Evolutionary conservation across 2,329 filamentous ascomycete genomes (phyloP).

Genomic region (Trichoderma asperellum): DNA sequence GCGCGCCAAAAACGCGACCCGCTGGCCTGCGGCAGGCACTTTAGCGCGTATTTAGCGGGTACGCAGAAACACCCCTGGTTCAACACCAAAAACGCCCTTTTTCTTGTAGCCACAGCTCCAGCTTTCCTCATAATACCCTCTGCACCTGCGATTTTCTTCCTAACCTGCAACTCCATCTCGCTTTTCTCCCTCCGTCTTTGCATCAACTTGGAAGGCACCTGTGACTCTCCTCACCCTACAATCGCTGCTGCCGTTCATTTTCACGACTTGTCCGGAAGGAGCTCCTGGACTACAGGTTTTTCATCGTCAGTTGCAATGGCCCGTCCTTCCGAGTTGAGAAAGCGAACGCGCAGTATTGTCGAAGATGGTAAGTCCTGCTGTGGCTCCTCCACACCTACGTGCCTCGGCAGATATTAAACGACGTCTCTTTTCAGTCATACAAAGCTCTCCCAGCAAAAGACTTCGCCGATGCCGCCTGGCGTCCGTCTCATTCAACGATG

Average conservation of each 20-base stretch:
- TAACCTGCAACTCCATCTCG: constrained; percentile 14
- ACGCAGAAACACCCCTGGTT: constrained; percentile 13
- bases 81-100: constrained; percentile 25
- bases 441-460: constrained; percentile 50
- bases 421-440: constrained; percentile 30
- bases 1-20: constrained; percentile 30
- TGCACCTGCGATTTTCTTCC: constrained; percentile 11
- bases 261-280: constrained; percentile 32
- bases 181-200: neutral
- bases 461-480: constrained; percentile 48
- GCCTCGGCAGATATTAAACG: constrained; percentile 12
- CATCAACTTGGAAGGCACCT: neutral
- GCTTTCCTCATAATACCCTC: constrained; percentile 24
- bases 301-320: constrained; percentile 34
- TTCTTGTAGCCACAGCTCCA: constrained; percentile 2
- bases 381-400: neutral
- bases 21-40: neutral
- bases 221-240: neutral
- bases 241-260: neutral
- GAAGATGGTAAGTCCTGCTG: constrained; percentile 38
- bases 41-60: constrained; percentile 1
- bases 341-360: constrained; percentile 40
- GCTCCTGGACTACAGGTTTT: neutral
- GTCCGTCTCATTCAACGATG: constrained; percentile 60
- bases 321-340: constrained; percentile 41